Conservation (phyloP, 2,329 filamentous ascomycete species). For the Lachnellula hyalina region DNA sequence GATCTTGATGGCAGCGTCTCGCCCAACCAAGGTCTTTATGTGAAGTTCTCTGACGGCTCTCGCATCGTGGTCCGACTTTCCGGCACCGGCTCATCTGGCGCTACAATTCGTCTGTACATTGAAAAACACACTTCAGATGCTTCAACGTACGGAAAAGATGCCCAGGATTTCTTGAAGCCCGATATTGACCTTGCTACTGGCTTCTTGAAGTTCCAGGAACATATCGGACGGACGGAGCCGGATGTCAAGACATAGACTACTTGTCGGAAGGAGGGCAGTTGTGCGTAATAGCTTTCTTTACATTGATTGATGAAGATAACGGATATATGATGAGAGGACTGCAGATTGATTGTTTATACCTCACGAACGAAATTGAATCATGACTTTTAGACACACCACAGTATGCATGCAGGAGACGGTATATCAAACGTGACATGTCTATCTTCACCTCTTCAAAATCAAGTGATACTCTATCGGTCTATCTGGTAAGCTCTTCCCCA, state of each 20-base stretch:
- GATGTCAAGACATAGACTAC: conserved; percentile 81
- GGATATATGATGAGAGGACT: no score
- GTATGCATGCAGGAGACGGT: no score
- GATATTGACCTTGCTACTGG: conserved; percentile 81
- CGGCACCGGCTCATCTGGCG: conserved; percentile 89
- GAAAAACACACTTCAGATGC: conserved; percentile 89
- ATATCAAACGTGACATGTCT: no score
- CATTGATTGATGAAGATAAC: no score
- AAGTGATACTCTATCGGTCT: no score
- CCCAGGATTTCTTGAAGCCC: conserved; percentile 89
- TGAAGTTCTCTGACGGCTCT: conserved; percentile 90
- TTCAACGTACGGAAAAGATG: conserved; percentile 71
- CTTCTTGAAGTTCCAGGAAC: conserved; percentile 89
- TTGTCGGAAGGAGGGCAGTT: no score
- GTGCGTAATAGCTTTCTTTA: no score
- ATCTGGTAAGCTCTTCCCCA: no score
- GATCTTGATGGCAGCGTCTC: conserved; percentile 96
- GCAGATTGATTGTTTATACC: no score
- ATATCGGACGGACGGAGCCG: conserved; percentile 84
- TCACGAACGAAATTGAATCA: no score
- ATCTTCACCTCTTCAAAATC: no score
- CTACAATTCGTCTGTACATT: conserved; percentile 94
- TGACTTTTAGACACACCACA: no score
- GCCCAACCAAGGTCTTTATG: conserved; percentile 92
- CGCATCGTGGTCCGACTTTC: conserved; percentile 93